Base-by-base conservation (phyloP, 2,329 filamentous ascomycete genomes). In the Ophiostoma himal-ulmi region DNA sequence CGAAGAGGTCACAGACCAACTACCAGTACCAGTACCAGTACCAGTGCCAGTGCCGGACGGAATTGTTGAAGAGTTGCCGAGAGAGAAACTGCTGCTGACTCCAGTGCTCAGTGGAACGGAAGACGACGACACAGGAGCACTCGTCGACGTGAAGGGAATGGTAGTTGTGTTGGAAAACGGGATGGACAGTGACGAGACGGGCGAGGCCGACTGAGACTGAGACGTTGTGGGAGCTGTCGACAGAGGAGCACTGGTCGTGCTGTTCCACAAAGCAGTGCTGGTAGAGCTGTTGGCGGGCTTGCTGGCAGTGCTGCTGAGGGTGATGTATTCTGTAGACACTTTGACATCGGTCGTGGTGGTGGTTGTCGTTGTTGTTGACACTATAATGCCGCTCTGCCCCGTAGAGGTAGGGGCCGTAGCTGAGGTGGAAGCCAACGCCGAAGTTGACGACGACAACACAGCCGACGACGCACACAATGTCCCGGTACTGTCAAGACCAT, bases 331-430 rank as follows among this genome's bases (percentile, higher is more conserved):
- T 11, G 60, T 64, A 17, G 60, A 64, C 14, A 64, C 60, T 64
- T 64, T 20, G 2, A 62, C 26, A 10, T 17, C 36, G 1, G 60
- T 66, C 1, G 69, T 67, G 26, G 67, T 70, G n/a, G 66, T 52
- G 22, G 60, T 70, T 1, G 67, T 67, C 1, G 69, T 70, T 0
- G 69, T 70, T 10, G 68, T 70, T 5, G 60, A 64, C 3, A 41
- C 36, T 36, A 48, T 1, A 20, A 7, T 7, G 5, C 11, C 44
- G 17, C 17, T 20, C 2, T 7, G n/a, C n/a, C 5, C 44, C 3
- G 44, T 48, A 6, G 44, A 48, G 6, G 44, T 48, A 48, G 44
- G 20, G 17, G 7, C 17, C 7, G 44, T 48, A 48, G 44, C 20
- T 7, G 14, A 48, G 20, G 37, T 39, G 11, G 37, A 39, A 7